These are phyloP conservation scores for Quillaja saponaria DNA, from an alignment of 306 rosid genomes.

Conservation along the genomic window DNA sequence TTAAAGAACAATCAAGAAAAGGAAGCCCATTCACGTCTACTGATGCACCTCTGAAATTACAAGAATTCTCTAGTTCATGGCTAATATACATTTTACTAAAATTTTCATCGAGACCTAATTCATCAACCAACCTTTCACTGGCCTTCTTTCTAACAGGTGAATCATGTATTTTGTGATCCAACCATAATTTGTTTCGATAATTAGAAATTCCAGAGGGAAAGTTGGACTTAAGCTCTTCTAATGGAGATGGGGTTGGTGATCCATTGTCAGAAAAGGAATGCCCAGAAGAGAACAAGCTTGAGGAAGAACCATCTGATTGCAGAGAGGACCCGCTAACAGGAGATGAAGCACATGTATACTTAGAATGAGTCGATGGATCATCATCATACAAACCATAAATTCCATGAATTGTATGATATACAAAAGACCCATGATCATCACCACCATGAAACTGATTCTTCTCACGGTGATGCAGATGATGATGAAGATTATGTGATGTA, in stretches of 20 bases:
- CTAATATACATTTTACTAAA: slow-evolving; percentile 40
- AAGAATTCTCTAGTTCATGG: slow-evolving; percentile 31
- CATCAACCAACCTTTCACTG: slow-evolving; percentile 42
- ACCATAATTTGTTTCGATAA: slow-evolving; percentile 23
- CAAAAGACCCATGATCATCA: slow-evolving; percentile 25
- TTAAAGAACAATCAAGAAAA: slow-evolving; percentile 14
- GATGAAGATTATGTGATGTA: slow-evolving; percentile 40
- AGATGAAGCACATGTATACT: slow-evolving; percentile 42
- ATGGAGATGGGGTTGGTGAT: slow-evolving; percentile 50
- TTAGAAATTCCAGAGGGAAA: slow-evolving; percentile 24
- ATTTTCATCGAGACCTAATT: slow-evolving; percentile 38
- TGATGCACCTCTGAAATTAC: slow-evolving; percentile 20
- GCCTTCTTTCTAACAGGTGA: slow-evolving; percentile 28
- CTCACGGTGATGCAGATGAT: slow-evolving; percentile 6
- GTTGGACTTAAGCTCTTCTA: slow-evolving; percentile 47
- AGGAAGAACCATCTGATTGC: slow-evolving; percentile 54
- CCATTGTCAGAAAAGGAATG: slow-evolving; percentile 51
- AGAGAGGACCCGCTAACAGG: slow-evolving; percentile 54
- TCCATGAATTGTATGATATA: slow-evolving; percentile 24
- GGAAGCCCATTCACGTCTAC: slow-evolving; percentile 19
- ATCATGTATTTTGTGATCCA: slow-evolving; percentile 33
- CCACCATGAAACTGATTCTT: slow-evolving; percentile 5
- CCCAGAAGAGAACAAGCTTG: slow-evolving; percentile 51
- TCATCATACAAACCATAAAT: slow-evolving; percentile 39
- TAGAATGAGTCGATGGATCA: slow-evolving; percentile 36